Evolutionary conservation across 345 rosid genomes (phyloP).

Genomic region (Dipteronia dyeriana): DNA sequence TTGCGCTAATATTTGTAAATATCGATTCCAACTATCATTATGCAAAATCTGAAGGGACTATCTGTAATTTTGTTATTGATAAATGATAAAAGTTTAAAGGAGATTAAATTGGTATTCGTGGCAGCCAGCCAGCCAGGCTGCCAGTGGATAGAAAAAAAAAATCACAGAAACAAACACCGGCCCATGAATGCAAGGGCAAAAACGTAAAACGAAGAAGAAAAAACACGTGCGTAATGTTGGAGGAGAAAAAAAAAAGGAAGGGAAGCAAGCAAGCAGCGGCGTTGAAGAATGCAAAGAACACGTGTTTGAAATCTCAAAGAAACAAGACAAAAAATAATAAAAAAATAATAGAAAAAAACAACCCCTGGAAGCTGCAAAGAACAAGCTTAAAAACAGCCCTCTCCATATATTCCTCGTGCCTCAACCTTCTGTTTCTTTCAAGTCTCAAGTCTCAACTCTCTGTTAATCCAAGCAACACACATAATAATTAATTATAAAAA

Average conservation of each 20-base stretch:
- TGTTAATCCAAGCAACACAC: background rate
- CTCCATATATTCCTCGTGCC: constrained; percentile 60
- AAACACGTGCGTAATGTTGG: background rate
- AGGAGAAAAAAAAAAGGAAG: background rate
- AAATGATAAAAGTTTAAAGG: no score
- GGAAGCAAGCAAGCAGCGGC: constrained; percentile 16
- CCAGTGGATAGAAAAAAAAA: no score
- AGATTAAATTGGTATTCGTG: background rate
- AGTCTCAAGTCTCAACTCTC: background rate
- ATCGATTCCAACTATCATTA: no score
- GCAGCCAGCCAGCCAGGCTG: background rate
- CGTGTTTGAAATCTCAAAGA: constrained; percentile 35
- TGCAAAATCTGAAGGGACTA: no score
- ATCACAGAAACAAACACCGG: background rate
- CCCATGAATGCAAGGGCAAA: background rate
- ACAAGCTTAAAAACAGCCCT: constrained; percentile 6
- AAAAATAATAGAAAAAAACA: background rate
- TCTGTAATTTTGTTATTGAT: no score
- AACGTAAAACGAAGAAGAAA: background rate
- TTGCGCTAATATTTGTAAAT: no score
- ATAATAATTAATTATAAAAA: no score
- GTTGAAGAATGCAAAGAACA: constrained; percentile 33
- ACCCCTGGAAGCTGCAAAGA: constrained; percentile 24
- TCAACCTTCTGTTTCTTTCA: constrained; percentile 5
- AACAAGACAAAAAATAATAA: background rate